Evolutionary conservation across 2,329 filamentous ascomycete genomes (phyloP), one percentile per base, ranked within the genome.

Genomic region (Thermothelomyces thermophilus): DNA sequence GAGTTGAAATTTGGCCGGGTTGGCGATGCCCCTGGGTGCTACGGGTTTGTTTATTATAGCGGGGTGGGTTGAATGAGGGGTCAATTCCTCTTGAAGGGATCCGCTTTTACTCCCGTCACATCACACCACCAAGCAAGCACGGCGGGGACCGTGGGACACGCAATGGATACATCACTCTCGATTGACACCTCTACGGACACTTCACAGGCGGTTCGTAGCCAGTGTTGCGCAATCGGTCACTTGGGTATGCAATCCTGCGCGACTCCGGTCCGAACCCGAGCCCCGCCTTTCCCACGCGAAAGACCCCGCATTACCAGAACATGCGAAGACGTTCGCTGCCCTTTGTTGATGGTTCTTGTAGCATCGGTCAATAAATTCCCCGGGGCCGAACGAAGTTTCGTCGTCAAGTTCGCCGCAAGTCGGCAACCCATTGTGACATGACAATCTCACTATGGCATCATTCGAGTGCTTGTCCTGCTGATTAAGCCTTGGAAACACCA

Each of bases 181-280:
- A 26, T 5, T 5, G 24, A 26, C 9, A 26, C 5, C 24, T 26
- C 24, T 26, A 5, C 24, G 9, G 9, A 9, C n/a, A n/a, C n/a
- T n/a, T n/a, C n/a, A n/a, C 9, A 26, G 9, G 24, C 9, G 24
- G 24, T 26, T 9, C 9, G 33, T n/a, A 35, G 13, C 3, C 19
- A 5, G 17, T 22, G 51, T 54, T 48, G 48, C 52, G 52, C 52
- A 41, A 54, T 54, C 36, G 52, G 41, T 30, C 11, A 13, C n/a
- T 17, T 33, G 5, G n/a, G 48, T 50, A 48, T 44, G 17, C 33
- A 28, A 41, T 39, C 20, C 16, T 35, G 13, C 6, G 33, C 13
- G 16, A 35, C 33, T n/a, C 13, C 24, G 33, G 35, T 41, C 6
- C 16, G 13, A 31, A 7, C 17, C 14, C 9, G 31, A 26, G 9